Conservation (phyloP, 768 basidiomycete species). For the Hysterangium stoloniferum region DNA sequence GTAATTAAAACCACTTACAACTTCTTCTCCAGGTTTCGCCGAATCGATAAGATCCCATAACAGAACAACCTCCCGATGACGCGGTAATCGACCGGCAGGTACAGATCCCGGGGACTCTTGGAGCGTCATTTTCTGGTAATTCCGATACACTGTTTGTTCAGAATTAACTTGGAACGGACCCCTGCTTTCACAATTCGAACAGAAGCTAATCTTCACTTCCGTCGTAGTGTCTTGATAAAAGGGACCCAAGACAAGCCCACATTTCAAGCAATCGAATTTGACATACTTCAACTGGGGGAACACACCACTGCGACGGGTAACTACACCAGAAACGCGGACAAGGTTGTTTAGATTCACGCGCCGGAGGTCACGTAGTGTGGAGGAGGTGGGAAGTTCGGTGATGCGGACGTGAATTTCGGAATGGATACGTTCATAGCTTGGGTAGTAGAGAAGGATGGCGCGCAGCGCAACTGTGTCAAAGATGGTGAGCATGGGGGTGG, state of each 20-base stretch:
- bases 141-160: slow-evolving; percentile 97
- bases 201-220: slow-evolving; percentile 92
- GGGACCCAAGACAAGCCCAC: slow-evolving; percentile 88
- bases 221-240: slow-evolving; percentile 96
- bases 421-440: slow-evolving; percentile 93
- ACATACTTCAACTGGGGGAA: slow-evolving; percentile 99
- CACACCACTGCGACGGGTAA: slow-evolving; percentile 90
- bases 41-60: slow-evolving; percentile 98
- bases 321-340: slow-evolving; percentile 91
- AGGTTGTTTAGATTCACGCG: slow-evolving; percentile 90
- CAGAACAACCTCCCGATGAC: slow-evolving; percentile 93
- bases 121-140: slow-evolving; percentile 97
- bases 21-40: slow-evolving; percentile 98
- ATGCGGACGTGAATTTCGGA: slow-evolving; percentile 97
- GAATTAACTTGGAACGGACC: slow-evolving; percentile 97
- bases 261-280: slow-evolving; percentile 96
- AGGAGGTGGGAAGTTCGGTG: slow-evolving; percentile 83
- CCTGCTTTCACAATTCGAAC: slow-evolving; percentile 87
- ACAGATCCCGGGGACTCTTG: slow-evolving; percentile 98
- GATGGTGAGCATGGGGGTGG: slow-evolving; percentile 84
- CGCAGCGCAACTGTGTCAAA: slow-evolving; percentile 94
- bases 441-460: slow-evolving; percentile 92
- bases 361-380: slow-evolving; percentile 88
- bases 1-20: slow-evolving; percentile 45
- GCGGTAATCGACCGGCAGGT: slow-evolving; percentile 91